A percentile compares a stretch with the other conserved stretches of the same genome.
These are phyloP conservation scores for Vaccinium corymbosum DNA, from an alignment of 148 eudicot genomes.

Conservation along the genomic window DNA sequence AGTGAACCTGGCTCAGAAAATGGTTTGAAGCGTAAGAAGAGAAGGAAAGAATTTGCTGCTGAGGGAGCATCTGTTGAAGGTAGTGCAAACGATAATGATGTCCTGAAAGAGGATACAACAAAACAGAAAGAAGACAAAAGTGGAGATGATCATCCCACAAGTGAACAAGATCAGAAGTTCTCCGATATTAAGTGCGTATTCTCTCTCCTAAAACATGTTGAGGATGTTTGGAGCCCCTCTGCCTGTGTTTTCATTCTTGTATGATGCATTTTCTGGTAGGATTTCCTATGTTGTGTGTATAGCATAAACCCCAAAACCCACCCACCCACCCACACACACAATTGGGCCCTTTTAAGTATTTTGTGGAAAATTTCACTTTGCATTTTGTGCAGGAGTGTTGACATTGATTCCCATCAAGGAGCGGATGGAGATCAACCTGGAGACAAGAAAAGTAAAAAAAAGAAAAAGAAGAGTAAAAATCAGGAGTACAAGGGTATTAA, in stretches of 20 bases:
- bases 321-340: too few relatives aligned
- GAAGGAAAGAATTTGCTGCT: slow-evolving; percentile 24
- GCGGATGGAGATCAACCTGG: slow-evolving; percentile 33
- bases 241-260: background rate
- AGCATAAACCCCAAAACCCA: too few relatives aligned
- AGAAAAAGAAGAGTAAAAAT: slow-evolving; percentile 45
- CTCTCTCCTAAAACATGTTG: background rate
- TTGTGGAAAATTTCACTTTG: background rate
- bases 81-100: background rate
- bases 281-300: background rate
- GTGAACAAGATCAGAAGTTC: slow-evolving; percentile 19
- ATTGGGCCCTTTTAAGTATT: background rate
- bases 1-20: slow-evolving; percentile 23
- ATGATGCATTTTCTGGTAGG: background rate
- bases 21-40: slow-evolving; percentile 32
- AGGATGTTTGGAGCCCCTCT: background rate
- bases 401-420: slow-evolving; percentile 11
- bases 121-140: slow-evolving; percentile 13
- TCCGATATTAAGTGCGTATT: slow-evolving; percentile 16
- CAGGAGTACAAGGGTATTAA: slow-evolving; percentile 23
- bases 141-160: background rate
- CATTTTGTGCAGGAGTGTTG: slow-evolving; percentile 27
- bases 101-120: background rate
- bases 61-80: slow-evolving; percentile 11
- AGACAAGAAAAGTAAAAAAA: slow-evolving; percentile 41